These are phyloP conservation scores for Globisporangium heterothallicum DNA, from an alignment of 352 stramenopile genomes.

Conservation along the genomic window DNA sequence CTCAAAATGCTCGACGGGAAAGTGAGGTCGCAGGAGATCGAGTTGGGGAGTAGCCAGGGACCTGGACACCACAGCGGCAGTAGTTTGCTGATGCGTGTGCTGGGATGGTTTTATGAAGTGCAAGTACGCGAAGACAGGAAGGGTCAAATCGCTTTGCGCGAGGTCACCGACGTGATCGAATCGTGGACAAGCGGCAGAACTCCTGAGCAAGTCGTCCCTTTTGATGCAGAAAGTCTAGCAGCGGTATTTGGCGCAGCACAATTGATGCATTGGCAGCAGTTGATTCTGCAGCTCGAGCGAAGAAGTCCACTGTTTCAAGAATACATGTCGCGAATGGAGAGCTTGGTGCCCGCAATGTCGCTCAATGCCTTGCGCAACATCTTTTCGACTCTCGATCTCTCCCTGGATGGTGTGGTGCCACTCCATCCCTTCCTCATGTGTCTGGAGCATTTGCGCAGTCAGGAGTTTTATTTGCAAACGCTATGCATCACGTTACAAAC, in stretches of 20 bases:
- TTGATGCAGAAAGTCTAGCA: slow-evolving; percentile 3
- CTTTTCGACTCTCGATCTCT: slow-evolving; percentile 41
- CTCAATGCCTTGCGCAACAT: slow-evolving; percentile 16
- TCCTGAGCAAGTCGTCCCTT: neutral
- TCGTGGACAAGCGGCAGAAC: neutral
- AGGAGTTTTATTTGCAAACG: slow-evolving; percentile 19
- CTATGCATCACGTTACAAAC: slow-evolving; percentile 23
- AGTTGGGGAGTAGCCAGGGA: neutral
- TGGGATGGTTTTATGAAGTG: slow-evolving; percentile 21
- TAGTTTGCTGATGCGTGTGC: slow-evolving; percentile 1
- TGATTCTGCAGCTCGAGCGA: slow-evolving; percentile 42
- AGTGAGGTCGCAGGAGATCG: neutral
- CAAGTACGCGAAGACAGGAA: slow-evolving; percentile 7
- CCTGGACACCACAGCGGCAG: neutral
- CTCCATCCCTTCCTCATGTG: slow-evolving; percentile 31
- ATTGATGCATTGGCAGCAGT: slow-evolving; percentile 53
- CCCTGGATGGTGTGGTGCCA: slow-evolving; percentile 35
- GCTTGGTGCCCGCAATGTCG: slow-evolving; percentile 16
- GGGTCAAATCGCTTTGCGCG: slow-evolving; percentile 5
- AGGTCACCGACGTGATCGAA: slow-evolving; percentile 1
- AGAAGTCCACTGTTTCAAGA: slow-evolving; percentile 28
- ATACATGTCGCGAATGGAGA: slow-evolving; percentile 27
- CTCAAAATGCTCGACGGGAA: slow-evolving; percentile 26
- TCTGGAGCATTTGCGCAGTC: slow-evolving; percentile 16
- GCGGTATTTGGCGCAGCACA: slow-evolving; percentile 21